Percentiles rank a stretch among this genome's conserved stretches.
These are phyloP conservation scores for Cryomyces minteri DNA, from an alignment of 495 filamentous ascomycete genomes.

Conservation along the genomic window DNA sequence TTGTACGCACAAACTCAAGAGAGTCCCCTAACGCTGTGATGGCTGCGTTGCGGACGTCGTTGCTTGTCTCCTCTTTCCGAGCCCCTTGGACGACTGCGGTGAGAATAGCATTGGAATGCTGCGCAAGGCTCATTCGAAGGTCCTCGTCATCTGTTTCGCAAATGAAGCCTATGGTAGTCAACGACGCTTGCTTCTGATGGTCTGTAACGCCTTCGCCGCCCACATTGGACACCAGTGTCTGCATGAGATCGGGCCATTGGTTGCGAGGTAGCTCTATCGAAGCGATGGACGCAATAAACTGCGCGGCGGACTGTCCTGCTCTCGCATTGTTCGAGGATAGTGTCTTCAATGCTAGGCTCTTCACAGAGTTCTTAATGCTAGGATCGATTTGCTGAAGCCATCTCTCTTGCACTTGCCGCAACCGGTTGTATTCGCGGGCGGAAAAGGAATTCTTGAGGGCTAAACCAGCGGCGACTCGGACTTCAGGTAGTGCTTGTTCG, in stretches of 20 bases:
- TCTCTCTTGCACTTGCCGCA: slow-evolving; percentile 75
- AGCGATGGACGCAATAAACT: slow-evolving; percentile 88
- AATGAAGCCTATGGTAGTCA: slow-evolving; percentile 91
- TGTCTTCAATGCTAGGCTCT: slow-evolving; percentile 73
- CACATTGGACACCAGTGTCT: slow-evolving; percentile 73
- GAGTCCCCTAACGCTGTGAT: slow-evolving; percentile 89
- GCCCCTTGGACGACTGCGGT: slow-evolving; percentile 96
- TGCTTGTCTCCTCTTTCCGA: slow-evolving; percentile 81
- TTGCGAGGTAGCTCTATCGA: slow-evolving; percentile 82
- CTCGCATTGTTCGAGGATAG: slow-evolving; percentile 55
- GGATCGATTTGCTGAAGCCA: slow-evolving; percentile 68
- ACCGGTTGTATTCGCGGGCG: slow-evolving; percentile 68
- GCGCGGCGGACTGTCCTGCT: slow-evolving; percentile 76
- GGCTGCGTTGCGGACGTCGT: slow-evolving; percentile 76
- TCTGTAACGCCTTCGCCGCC: slow-evolving; percentile 58
- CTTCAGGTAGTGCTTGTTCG: slow-evolving; percentile 61
- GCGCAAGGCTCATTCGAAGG: slow-evolving; percentile 58
- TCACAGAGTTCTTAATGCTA: slow-evolving; percentile 67
- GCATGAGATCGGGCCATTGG: slow-evolving; percentile 94
- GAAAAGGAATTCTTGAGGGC: slow-evolving; percentile 94
- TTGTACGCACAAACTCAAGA: slow-evolving; percentile 92
- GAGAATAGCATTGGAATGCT: slow-evolving; percentile 91
- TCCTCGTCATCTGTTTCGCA: slow-evolving; percentile 89
- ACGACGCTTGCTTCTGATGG: slow-evolving; percentile 79
- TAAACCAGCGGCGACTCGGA: slow-evolving; percentile 84